phyloP scores from a whole-genome alignment of 352 stramenopile species.

The Pythium oligandrum region DNA sequence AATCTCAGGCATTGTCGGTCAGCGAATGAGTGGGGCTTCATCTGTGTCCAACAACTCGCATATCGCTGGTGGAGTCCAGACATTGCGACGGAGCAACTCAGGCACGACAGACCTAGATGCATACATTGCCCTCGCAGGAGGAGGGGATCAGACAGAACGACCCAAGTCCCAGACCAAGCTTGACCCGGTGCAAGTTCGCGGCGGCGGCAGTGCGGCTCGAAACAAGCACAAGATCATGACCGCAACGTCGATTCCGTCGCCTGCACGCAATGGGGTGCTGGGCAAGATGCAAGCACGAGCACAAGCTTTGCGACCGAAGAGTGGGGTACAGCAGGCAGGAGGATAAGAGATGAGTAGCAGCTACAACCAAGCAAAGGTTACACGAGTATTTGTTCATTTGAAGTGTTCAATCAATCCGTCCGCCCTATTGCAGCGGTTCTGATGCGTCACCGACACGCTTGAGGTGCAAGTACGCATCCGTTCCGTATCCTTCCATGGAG shows the following conservation, averaged over 20 bases:
- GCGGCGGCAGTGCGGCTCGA: conserved; percentile 14
- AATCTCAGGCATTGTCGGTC: conserved; percentile 21
- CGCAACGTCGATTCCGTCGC: conserved; percentile 9
- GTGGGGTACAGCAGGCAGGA: conserved; percentile 10
- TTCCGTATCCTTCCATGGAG: conserved; percentile 99
- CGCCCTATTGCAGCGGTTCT: conserved; percentile 71
- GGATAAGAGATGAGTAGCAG: no score
- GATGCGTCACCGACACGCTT: conserved; percentile 89
- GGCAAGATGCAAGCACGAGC: conserved; percentile 52
- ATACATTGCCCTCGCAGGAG: conserved; percentile 15
- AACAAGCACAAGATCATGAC: background rate
- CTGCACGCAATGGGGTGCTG: conserved; percentile 21
- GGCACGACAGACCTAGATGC: conserved; percentile 12
- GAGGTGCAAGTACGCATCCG: conserved; percentile 95
- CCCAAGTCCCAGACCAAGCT: conserved; percentile 56
- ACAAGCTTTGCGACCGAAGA: conserved; percentile 52
- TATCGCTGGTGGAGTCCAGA: conserved; percentile 5
- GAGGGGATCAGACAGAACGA: conserved; percentile 19
- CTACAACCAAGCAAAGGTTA: no score
- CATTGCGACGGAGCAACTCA: conserved; percentile 14
- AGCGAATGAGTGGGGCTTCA: conserved; percentile 16
- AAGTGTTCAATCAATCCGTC: no score
- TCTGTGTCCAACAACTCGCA: conserved; percentile 1
- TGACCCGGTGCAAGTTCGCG: conserved; percentile 46
- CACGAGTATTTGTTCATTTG: no score